These are phyloP conservation scores for Fennellomyces sp. DNA, from an alignment of 371 early-diverging fungal species.

Conservation along the genomic window DNA sequence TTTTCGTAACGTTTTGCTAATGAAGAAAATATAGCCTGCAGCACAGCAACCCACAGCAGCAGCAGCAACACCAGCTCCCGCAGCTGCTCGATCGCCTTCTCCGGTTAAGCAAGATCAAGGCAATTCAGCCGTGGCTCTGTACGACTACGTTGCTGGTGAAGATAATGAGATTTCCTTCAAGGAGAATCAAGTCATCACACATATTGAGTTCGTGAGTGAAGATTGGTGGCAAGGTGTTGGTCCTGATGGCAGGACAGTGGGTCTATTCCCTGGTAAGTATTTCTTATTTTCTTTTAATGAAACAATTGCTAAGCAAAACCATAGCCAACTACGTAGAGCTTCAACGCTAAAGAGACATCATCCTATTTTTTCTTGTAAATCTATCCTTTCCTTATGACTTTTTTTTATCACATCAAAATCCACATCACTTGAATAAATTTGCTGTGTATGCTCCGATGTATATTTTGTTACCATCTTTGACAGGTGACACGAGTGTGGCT, in stretches of 20 bases:
- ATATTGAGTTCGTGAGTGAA: constrained; percentile 83
- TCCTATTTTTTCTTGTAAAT: no score
- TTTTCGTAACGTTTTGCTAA: background rate
- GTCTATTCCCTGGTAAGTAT: constrained; percentile 79
- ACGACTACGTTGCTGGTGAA: constrained; percentile 88
- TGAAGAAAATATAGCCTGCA: background rate
- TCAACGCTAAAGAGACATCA: constrained; percentile 2
- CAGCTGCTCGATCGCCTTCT: constrained; percentile 8
- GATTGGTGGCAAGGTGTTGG: constrained; percentile 93
- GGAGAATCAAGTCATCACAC: constrained; percentile 74
- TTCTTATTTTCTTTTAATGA: background rate
- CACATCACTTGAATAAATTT: no score
- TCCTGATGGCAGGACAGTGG: constrained; percentile 54
- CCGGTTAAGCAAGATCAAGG: constrained; percentile 25
- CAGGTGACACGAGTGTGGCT: no score
- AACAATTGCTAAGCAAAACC: background rate
- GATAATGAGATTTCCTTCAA: constrained; percentile 86
- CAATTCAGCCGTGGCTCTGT: constrained; percentile 68
- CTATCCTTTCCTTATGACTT: no score
- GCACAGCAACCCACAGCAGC: constrained; percentile 9
- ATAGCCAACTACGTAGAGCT: constrained; percentile 26
- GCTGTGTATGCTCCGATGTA: no score
- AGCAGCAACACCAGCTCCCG: constrained; percentile 15
- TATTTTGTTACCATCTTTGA: no score
- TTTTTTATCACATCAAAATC: no score